Percentiles rank a stretch among this genome's conserved stretches.
phyloP scores from a whole-genome alignment of 306 rosid genomes.

The Ormosia emarginata region DNA sequence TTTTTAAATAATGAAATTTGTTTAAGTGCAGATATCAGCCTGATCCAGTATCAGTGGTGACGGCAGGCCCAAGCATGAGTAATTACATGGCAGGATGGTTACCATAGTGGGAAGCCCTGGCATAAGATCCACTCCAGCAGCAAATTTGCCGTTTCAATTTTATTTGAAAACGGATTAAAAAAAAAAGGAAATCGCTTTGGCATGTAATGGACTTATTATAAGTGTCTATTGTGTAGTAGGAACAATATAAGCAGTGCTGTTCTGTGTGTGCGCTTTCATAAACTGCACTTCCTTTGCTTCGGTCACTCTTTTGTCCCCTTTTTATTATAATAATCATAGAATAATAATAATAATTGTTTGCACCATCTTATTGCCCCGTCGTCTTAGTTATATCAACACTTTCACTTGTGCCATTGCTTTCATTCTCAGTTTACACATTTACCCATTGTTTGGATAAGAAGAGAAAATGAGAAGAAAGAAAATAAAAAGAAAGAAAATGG shows the following conservation, averaged over 20 bases:
- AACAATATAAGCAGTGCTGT: conserved; percentile 30
- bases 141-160: conserved; percentile 24
- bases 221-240: conserved; percentile 23
- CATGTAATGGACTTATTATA: conserved; percentile 27
- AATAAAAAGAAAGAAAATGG: too few relatives aligned
- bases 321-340: neutral
- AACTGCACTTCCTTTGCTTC: conserved; percentile 30
- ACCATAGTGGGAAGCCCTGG: conserved; percentile 40
- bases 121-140: neutral
- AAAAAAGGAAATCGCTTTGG: conserved; percentile 11
- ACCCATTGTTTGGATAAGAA: too few relatives aligned
- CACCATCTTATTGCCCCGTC: neutral
- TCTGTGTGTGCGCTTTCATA: conserved; percentile 32
- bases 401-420: neutral
- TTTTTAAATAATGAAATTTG: neutral
- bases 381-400: neutral
- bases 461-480: too few relatives aligned
- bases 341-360: conserved; percentile 9
- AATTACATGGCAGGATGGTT: conserved; percentile 90
- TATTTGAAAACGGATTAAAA: conserved; percentile 14
- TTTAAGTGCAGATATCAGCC: conserved; percentile 62
- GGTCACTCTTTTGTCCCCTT: neutral
- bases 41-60: conserved; percentile 66
- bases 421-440: neutral
- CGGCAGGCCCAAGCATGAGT: conserved; percentile 90